These are phyloP conservation scores for Euphrasia arctica DNA, from an alignment of 305 asterid genomes.

Conservation along the genomic window DNA sequence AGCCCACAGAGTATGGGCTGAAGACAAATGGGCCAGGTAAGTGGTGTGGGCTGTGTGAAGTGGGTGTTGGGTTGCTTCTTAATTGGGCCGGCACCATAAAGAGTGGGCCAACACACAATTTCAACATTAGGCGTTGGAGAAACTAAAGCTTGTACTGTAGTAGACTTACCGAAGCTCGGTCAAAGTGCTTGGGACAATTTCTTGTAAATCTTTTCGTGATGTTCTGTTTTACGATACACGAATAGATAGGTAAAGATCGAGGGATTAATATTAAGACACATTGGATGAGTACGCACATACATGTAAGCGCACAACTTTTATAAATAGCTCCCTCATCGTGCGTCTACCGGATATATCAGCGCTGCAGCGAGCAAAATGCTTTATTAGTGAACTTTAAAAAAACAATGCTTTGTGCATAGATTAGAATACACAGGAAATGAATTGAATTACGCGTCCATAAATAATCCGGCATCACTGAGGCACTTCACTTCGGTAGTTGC, in stretches of 20 bases:
- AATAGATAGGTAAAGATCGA: background rate
- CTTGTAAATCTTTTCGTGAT: background rate
- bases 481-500: constrained; percentile 72
- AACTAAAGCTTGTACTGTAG: background rate
- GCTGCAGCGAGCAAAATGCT: constrained; percentile 38
- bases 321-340: constrained; percentile 55
- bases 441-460: constrained; percentile 72
- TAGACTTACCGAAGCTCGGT: background rate
- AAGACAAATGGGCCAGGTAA: too few species aligned
- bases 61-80: too few species aligned
- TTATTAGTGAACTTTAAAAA: background rate
- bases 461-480: constrained; percentile 84
- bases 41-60: too few species aligned
- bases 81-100: too few species aligned
- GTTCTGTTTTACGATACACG: background rate
- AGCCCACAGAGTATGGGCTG: too few species aligned
- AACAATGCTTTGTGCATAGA: background rate
- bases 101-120: too few species aligned
- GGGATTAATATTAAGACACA: background rate
- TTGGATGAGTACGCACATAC: constrained; percentile 29
- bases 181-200: background rate
- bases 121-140: background rate
- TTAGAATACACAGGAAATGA: background rate
- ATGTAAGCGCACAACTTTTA: constrained; percentile 75
- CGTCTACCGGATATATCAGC: constrained; percentile 76